Conservation (phyloP, 2,329 filamentous ascomycete species). For the Neofusicoccum cordaticola region DNA sequence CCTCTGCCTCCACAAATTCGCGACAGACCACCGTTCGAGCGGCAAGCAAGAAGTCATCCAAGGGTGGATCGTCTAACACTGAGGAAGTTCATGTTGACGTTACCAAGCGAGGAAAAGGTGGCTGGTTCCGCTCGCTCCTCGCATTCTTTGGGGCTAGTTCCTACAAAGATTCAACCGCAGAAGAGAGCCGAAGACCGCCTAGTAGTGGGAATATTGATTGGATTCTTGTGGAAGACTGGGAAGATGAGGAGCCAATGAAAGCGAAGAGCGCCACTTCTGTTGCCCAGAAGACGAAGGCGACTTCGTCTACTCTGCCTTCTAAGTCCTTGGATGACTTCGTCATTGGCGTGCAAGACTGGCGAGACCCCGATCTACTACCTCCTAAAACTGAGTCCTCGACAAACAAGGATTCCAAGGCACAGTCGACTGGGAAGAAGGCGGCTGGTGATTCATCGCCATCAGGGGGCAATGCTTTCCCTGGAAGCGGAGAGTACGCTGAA, state of each 20-base stretch:
- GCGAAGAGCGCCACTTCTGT: slow-evolving; percentile 10
- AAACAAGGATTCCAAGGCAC: slow-evolving; percentile 18
- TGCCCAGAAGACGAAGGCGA: slow-evolving; percentile 22
- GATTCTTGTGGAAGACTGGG: slow-evolving; percentile 67
- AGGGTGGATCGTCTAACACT: not conserved
- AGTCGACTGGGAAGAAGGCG: slow-evolving; percentile 16
- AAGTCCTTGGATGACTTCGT: slow-evolving; percentile 60
- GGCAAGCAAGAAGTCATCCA: not conserved
- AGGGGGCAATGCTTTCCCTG: slow-evolving; percentile 67
- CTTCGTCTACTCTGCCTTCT: slow-evolving; percentile 3
- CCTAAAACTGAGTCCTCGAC: slow-evolving; percentile 29
- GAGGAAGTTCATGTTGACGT: not conserved
- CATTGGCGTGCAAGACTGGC: slow-evolving; percentile 85
- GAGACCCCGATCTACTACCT: slow-evolving; percentile 70
- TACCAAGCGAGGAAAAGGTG: slow-evolving; percentile 29
- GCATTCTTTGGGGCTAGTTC: slow-evolving; percentile 42
- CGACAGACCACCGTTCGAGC: slow-evolving; percentile 25
- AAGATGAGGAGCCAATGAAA: slow-evolving; percentile 43
- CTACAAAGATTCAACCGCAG: slow-evolving; percentile 23
- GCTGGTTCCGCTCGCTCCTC: slow-evolving; percentile 49
- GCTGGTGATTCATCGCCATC: slow-evolving; percentile 37
- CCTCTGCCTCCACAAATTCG: slow-evolving; percentile 26
- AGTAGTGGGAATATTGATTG: slow-evolving; percentile 73
- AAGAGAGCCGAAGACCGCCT: slow-evolving; percentile 63
- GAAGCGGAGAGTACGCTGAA: slow-evolving; percentile 65